Evolutionary conservation across 495 filamentous ascomycete genomes (phyloP).

Genomic region (Hypoxylon lienhwacheense): DNA sequence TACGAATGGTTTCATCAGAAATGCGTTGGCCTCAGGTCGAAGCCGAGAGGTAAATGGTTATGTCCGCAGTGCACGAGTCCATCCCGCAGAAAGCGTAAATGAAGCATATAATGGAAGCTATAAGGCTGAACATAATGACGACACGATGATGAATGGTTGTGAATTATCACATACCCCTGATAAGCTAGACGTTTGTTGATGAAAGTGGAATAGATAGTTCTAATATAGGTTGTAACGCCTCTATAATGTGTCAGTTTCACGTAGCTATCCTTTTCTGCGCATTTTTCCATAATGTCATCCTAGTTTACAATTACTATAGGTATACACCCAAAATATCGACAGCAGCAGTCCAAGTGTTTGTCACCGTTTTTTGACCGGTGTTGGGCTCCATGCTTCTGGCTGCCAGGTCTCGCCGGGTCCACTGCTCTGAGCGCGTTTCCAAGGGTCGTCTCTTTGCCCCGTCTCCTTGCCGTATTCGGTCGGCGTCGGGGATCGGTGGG

Average conservation of each 20-base stretch:
- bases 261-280: too few relatives aligned
- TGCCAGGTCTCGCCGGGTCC: conserved; percentile 75
- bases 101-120: too few relatives aligned
- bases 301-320: conserved; percentile 15
- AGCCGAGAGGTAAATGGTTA: conserved; percentile 87
- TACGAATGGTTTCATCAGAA: conserved; percentile 98
- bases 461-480: conserved; percentile 31
- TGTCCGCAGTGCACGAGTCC: conserved; percentile 71
- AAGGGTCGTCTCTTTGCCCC: conserved; percentile 57
- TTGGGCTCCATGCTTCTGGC: conserved; percentile 70
- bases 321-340: neutral
- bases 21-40: conserved; percentile 82
- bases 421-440: conserved; percentile 54
- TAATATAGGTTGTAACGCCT: neutral
- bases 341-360: neutral
- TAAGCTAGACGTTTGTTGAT: too few relatives aligned
- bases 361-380: conserved; percentile 40
- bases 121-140: too few relatives aligned
- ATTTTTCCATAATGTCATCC: too few relatives aligned
- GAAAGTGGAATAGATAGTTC: neutral
- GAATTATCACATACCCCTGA: too few relatives aligned
- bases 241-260: conserved; percentile 3
- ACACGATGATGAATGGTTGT: too few relatives aligned
- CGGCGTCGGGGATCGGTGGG: conserved; percentile 29
- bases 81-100: conserved; percentile 9